phyloP scores from a whole-genome alignment of 768 basidiomycete genomes.

The Hemileccinum rubropunctum region DNA sequence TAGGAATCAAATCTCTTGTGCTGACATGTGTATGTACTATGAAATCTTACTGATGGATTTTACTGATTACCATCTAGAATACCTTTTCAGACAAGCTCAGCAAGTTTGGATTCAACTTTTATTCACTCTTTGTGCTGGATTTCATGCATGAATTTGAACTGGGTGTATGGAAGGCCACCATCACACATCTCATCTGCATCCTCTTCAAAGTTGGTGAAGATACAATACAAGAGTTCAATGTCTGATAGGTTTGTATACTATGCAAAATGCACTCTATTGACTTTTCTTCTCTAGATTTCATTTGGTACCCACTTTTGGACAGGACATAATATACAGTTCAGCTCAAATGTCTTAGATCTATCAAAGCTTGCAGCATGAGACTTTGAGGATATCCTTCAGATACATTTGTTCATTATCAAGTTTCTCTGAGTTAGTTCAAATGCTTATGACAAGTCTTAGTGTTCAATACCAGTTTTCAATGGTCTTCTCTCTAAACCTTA shows the following conservation, averaged over 20 bases:
- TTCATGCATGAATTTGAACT: constrained; percentile 35
- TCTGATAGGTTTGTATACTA: no score
- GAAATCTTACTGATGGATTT: no score
- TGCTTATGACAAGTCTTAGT: no score
- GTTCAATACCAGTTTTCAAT: constrained; percentile 34
- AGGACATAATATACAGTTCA: constrained; percentile 32
- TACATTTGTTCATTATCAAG: background rate
- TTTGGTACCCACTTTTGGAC: constrained; percentile 30
- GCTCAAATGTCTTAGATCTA: constrained; percentile 32
- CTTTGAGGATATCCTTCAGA: constrained; percentile 39
- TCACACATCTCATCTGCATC: constrained; percentile 4
- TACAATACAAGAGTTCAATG: no score
- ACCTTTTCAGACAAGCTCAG: constrained; percentile 26
- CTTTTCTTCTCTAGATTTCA: constrained; percentile 16
- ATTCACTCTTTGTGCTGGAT: constrained; percentile 25
- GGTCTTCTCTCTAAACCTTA: constrained; percentile 22
- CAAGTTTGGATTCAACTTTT: constrained; percentile 24
- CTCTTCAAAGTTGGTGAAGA: no score
- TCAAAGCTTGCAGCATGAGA: constrained; percentile 36
- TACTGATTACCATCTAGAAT: constrained; percentile 26
- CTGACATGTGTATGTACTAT: background rate
- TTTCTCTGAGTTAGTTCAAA: no score
- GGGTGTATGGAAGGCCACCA: constrained; percentile 29
- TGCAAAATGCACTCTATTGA: constrained; percentile 5
- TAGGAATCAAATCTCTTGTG: constrained; percentile 14